Base-by-base conservation (phyloP, 202 grass and related monocot genomes). In the Schoenoplectus tabernaemontani region DNA sequence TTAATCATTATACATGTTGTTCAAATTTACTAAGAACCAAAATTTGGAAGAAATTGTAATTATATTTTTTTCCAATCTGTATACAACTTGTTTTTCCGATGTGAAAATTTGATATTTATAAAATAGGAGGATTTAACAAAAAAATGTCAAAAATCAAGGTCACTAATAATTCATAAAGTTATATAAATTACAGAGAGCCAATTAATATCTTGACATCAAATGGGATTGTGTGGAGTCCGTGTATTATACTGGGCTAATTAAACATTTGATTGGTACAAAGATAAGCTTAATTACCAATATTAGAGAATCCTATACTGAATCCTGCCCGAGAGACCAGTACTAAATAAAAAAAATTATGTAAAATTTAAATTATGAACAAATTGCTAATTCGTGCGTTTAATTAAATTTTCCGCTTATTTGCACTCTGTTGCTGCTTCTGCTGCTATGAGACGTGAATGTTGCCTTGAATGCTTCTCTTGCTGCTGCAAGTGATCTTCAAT, bases 381-480 rank as follows among this genome's bases (percentile, higher is more conserved):
- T 26, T 15, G 66, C 22, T 72, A 74, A 74, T 34, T 74, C 13
- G 4, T 47, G 22, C 2, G 44, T 16, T 78, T 7, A 57, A 59
- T 19, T 78, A 66, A 30, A 56, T 73, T 77, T 85, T 30, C 87
- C 93, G 93, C 70, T 80, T 97, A 30, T 97, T 97, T 82, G 75
- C 87, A 33, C 17, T 83, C 4, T 96, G 89, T 71, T 97, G 93
- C 87, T 97, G 95, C 84, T 97, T 92, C 81, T 97, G 95, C 89
- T 97, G 95, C 84, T 94, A 82, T 23, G 95, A 97, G 87, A 90
- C 89, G 3, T 73, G 95, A 97, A 84, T 97, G 95, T 77, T 97
- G 93, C 81, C 62, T 93, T 11, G 93, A 93, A 30, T 77, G 83
- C 81, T 33, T 93, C 58, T 93, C 86, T 78, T 97, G 91, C 83